These are phyloP conservation scores for Apophysomyces trapeziformis DNA, from an alignment of 371 early-diverging fungal genomes.

Conservation along the genomic window DNA sequence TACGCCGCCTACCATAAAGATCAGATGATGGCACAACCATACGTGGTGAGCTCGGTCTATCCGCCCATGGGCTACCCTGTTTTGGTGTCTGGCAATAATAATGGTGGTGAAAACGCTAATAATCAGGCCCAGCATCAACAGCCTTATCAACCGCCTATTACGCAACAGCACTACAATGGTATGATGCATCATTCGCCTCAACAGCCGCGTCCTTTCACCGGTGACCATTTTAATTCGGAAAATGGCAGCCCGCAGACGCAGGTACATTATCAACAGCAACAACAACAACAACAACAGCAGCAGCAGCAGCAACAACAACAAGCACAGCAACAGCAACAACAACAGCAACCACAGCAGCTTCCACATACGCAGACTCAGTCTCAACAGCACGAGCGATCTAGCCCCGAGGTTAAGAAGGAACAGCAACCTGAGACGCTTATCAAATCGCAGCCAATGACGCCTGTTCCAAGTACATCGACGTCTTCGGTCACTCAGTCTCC, in stretches of 20 bases:
- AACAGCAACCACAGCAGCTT: conserved; percentile 27
- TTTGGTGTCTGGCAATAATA: conserved; percentile 27
- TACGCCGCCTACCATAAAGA: conserved; percentile 30
- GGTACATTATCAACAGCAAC: conserved; percentile 7
- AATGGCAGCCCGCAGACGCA: conserved; percentile 5
- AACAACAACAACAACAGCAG: conserved; percentile 15
- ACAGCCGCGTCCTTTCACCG: conserved; percentile 11
- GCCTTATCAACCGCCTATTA: conserved; percentile 13
- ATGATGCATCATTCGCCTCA: conserved; percentile 11
- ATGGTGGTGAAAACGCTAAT: conserved; percentile 20
- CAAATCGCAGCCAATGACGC: conserved; percentile 39
- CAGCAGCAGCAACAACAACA: conserved; percentile 22
- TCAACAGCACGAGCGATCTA: conserved; percentile 6
- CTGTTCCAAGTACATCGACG: conserved; percentile 46
- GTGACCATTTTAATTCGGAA: conserved; percentile 4
- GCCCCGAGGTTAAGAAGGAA: conserved; percentile 12
- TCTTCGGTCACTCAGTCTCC: conserved; percentile 44
- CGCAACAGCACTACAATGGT: conserved; percentile 12
- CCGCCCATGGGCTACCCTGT: conserved; percentile 33
- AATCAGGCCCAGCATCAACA: conserved; percentile 19
- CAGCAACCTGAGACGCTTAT: conserved; percentile 18
- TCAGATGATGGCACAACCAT: conserved; percentile 24
- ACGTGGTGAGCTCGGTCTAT: conserved; percentile 35
- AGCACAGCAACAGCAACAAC: conserved; percentile 19
- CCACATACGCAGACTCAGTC: background rate